Base-by-base conservation (phyloP, 805 yeast species). In the Teunomyces kruisii region DNA sequence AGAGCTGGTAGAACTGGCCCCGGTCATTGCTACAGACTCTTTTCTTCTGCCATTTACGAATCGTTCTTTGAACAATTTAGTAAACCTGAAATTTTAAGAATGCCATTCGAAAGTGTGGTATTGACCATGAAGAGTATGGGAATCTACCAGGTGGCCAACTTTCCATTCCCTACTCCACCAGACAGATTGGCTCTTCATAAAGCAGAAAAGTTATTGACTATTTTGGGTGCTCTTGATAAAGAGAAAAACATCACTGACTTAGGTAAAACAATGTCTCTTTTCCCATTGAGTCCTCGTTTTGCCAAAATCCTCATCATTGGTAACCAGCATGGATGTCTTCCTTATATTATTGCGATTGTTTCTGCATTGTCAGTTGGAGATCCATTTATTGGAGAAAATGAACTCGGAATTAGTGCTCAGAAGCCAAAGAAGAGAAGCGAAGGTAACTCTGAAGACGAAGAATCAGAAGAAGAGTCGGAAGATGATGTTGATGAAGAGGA, bases 1-100 rank as follows among this genome's bases (percentile, higher is more conserved):
- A 83, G 98, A 74, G 98, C 98, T 41, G 98, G 97, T 61, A 84
- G 98, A 76, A 91, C 97, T 0, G 99, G 98, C 0, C 97, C 99
- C 0, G 99, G 99, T 47, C 98, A 94, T 59, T 88, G 97, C 62
- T 94, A 94, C 62, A 73, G 99, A 48, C 65, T 94, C 10, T 94
- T 76, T 57, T 92, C 98, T 0, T 91, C 98, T 12, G 99, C 99
- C 1, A 86, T 95, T 6, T 94, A 74, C 62, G 97, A 94, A 60
- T 79, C 83, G 50, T 94, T 85, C 52, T 94, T 94, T 61, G 74
- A 74, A 3, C 89, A 85, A 57, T 94, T 94, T 57, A 77, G 94
- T 9, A 75, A 74, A 44, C 98, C 99, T 0, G 99, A 94, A 62
- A 91, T 94, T 38, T 68, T 88, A 46, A 74, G 98, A 52, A 91